Evolutionary conservation across 306 rosid species (phyloP).

Genomic region (Cucurbita pepo): DNA sequence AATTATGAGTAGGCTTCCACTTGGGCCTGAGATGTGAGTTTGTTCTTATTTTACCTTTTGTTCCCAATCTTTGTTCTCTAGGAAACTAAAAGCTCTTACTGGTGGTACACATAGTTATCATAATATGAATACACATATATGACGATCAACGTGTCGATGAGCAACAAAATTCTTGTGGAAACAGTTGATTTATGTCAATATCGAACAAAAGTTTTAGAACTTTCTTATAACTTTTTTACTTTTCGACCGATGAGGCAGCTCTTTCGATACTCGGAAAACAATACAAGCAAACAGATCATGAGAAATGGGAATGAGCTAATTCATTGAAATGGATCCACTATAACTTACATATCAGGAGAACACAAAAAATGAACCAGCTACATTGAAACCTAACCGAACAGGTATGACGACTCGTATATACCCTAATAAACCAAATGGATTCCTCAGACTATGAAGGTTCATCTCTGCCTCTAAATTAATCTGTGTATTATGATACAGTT

Average conservation of each 20-base stretch:
- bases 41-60: constrained; percentile 4
- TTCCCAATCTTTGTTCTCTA: constrained; percentile 8
- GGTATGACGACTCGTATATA: not conserved
- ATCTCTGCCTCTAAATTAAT: not conserved
- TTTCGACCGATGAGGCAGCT: not conserved
- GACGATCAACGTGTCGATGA: not conserved
- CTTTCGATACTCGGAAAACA: not conserved
- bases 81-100: constrained; percentile 6
- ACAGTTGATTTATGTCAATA: not conserved
- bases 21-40: constrained; percentile 74
- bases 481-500: constrained; percentile 5
- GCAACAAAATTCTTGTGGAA: not conserved
- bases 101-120: not conserved
- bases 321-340: not conserved
- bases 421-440: constrained; percentile 1
- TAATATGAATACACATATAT: constrained; percentile 4
- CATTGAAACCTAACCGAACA: not conserved
- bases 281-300: not conserved
- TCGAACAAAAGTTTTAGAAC: not conserved
- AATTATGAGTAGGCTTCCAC: constrained; percentile 77
- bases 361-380: not conserved
- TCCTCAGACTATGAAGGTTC: not conserved
- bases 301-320: not conserved
- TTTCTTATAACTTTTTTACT: not conserved
- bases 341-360: not conserved